A percentile compares a stretch with the other conserved stretches of the same genome.
Conservation (phyloP, 177 flowering plant genomes). For the Vitis hybrid region DNA sequence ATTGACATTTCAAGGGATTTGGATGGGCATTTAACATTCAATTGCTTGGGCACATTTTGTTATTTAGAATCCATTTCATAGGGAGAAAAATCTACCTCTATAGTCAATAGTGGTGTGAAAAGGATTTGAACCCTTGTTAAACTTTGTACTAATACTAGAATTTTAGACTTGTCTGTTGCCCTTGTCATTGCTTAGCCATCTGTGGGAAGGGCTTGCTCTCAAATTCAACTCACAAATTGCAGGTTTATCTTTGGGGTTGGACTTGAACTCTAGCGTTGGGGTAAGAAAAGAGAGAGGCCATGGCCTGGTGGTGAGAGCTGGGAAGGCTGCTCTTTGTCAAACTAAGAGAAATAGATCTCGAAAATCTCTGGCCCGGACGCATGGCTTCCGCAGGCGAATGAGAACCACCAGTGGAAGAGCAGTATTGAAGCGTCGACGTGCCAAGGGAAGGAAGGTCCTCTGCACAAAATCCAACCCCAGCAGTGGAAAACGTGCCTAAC, state of each 20-base stretch:
- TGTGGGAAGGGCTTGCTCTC: neutral
- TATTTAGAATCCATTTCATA: too few relatives aligned
- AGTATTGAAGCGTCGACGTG: conserved; percentile 75
- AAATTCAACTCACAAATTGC: conserved; percentile 11
- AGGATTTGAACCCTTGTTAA: too few relatives aligned
- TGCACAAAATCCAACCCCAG: conserved; percentile 85
- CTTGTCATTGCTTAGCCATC: too few relatives aligned
- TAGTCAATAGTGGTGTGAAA: too few relatives aligned
- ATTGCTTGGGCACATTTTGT: too few relatives aligned
- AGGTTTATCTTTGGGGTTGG: conserved; percentile 71
- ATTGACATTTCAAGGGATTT: too few relatives aligned
- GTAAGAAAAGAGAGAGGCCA: conserved; percentile 30
- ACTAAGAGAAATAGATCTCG: conserved; percentile 91
- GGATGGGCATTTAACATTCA: too few relatives aligned
- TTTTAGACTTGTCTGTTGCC: too few relatives aligned
- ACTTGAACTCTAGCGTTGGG: conserved; percentile 38
- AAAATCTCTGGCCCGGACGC: conserved; percentile 89
- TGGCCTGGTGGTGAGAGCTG: conserved; percentile 75
- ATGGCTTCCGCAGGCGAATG: conserved; percentile 91
- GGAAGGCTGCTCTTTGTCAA: conserved; percentile 66
- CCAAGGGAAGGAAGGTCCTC: conserved; percentile 85
- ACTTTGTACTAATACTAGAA: too few relatives aligned
- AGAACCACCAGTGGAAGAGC: conserved; percentile 97
- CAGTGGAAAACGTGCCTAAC: conserved; percentile 59
- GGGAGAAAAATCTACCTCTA: too few relatives aligned